A percentile compares a stretch with the other conserved stretches of the same genome.
These are phyloP conservation scores for Aspergillus brasiliensis DNA, from an alignment of 2,329 filamentous ascomycete genomes.

Conservation along the genomic window DNA sequence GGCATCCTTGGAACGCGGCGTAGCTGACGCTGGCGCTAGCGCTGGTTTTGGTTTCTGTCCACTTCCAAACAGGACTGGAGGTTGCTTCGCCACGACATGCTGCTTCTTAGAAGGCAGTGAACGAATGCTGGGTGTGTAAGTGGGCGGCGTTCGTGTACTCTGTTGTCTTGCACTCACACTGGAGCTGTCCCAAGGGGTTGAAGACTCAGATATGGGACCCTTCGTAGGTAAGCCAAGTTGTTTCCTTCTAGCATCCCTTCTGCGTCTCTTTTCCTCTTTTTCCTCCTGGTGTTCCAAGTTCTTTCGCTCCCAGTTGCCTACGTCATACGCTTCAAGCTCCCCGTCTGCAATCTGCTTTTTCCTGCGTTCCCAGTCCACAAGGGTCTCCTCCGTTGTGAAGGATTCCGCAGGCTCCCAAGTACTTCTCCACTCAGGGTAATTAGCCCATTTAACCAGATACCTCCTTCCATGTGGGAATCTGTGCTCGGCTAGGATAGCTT, in stretches of 20 bases:
- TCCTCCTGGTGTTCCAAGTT: constrained; percentile 24
- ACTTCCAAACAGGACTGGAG: constrained; percentile 23
- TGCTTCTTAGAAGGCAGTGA: neutral
- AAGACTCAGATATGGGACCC: no score
- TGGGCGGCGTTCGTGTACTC: neutral
- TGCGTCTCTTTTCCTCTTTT: constrained; percentile 27
- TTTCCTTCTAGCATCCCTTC: constrained; percentile 32
- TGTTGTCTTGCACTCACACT: neutral
- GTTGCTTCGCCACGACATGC: constrained; percentile 2
- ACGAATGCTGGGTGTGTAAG: neutral
- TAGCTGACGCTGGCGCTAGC: neutral
- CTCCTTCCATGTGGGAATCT: constrained; percentile 34
- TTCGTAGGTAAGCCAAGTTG: constrained; percentile 21
- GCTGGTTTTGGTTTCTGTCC: neutral
- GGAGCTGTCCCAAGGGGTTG: neutral
- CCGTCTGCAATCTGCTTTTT: constrained; percentile 36
- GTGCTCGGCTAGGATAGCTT: constrained; percentile 55
- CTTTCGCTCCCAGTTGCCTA: constrained; percentile 33
- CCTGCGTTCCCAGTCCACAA: constrained; percentile 45
- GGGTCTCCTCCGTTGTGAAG: constrained; percentile 41
- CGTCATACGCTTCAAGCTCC: constrained; percentile 33
- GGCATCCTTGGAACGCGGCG: constrained; percentile 10
- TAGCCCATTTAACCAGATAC: constrained; percentile 68
- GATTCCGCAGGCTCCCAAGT: constrained; percentile 56
- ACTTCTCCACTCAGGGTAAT: constrained; percentile 58